Evolutionary conservation across 352 stramenopile species (phyloP).

Genomic region (Phytophthora rubi): DNA sequence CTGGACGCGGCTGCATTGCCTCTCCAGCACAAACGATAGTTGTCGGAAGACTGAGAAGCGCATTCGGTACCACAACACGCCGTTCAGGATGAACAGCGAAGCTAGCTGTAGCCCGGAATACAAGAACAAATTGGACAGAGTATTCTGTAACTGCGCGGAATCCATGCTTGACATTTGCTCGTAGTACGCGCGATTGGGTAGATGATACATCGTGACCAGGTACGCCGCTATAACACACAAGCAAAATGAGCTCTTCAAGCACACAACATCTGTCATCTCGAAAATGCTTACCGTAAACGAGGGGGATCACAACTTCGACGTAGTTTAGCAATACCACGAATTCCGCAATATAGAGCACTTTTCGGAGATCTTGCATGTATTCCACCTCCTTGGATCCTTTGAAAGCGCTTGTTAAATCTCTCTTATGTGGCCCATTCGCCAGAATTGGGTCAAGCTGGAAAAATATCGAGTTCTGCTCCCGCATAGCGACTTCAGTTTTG

Average conservation of each 20-base stretch:
- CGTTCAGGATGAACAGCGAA: conserved; percentile 37
- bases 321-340: conserved; percentile 47
- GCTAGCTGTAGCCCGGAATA: conserved; percentile 43
- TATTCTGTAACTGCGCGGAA: conserved; percentile 5
- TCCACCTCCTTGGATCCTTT: background rate
- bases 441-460: background rate
- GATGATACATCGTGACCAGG: conserved; percentile 26
- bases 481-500: background rate
- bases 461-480: background rate
- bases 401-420: background rate
- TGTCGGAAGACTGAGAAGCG: conserved; percentile 31
- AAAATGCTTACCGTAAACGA: conserved; percentile 40
- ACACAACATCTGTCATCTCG: background rate
- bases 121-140: conserved; percentile 26
- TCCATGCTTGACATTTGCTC: conserved; percentile 28
- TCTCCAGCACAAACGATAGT: conserved; percentile 47
- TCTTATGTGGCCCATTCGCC: conserved; percentile 1
- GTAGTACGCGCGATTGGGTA: conserved; percentile 41
- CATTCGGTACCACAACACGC: conserved; percentile 28
- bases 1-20: conserved; percentile 36
- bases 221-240: conserved; percentile 18
- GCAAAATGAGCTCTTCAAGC: background rate
- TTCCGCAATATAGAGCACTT: conserved; percentile 44
- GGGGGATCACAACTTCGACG: conserved; percentile 39
- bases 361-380: conserved; percentile 26